A percentile compares a stretch with the other conserved stretches of the same genome.
Evolutionary conservation across 2,329 filamentous ascomycete species (phyloP).

Genomic region (Pseudopithomyces maydicus): DNA sequence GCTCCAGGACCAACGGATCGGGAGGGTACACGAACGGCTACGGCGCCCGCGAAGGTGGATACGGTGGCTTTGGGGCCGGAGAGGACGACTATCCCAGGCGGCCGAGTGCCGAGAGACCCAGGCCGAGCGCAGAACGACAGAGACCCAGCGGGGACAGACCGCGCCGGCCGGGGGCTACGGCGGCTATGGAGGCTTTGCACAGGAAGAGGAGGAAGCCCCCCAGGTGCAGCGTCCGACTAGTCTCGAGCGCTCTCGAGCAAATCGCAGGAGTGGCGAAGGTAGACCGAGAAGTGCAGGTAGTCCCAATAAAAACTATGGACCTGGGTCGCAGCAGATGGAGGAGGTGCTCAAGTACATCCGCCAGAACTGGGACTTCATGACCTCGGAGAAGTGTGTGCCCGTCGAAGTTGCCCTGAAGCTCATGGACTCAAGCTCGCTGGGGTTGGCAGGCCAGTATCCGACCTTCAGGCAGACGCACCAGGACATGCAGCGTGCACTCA

Average conservation of each 20-base stretch:
- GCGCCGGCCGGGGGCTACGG: constrained; percentile 47
- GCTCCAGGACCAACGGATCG: constrained; percentile 38
- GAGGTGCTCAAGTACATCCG: constrained; percentile 82
- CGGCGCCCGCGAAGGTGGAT: constrained; percentile 25
- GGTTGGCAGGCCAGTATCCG: constrained; percentile 83
- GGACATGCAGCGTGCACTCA: constrained; percentile 90
- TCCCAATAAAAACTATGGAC: constrained; percentile 43
- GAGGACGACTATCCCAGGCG: constrained; percentile 21
- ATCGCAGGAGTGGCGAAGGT: constrained; percentile 35
- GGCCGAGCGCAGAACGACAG: constrained; percentile 4
- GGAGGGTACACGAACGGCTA: constrained; percentile 47
- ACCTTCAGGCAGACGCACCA: constrained; percentile 83
- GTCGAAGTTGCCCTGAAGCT: constrained; percentile 94
- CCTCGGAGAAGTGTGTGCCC: constrained; percentile 83
- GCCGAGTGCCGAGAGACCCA: constrained; percentile 15
- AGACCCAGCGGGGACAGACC: constrained; percentile 34
- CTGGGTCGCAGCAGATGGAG: constrained; percentile 50
- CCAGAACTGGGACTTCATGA: constrained; percentile 90
- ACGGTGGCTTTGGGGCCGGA: constrained; percentile 35
- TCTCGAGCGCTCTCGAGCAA: constrained; percentile 45
- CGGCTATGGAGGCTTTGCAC: constrained; percentile 44
- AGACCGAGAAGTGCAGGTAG: constrained; percentile 32
- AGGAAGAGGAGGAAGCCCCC: constrained; percentile 28
- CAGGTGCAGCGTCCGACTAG: constrained; percentile 44
- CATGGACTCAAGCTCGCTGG: constrained; percentile 91